Percentiles rank a stretch among this genome's conserved stretches.
phyloP scores from a whole-genome alignment of 345 rosid genomes.

The Rhizophora mangle region DNA sequence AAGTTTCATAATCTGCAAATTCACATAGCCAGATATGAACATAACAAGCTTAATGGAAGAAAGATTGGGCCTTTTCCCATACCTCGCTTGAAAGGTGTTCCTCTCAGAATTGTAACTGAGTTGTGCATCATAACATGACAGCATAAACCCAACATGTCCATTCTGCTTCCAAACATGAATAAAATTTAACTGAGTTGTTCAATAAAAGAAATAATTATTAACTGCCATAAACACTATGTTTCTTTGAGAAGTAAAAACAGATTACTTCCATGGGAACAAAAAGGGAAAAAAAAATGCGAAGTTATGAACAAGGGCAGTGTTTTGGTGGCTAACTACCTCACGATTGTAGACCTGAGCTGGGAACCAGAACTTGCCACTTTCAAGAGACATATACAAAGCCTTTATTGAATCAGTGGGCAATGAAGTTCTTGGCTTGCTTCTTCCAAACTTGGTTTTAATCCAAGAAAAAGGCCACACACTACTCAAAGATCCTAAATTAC shows the following conservation, averaged over 20 bases:
- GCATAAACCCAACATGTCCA: constrained; percentile 89
- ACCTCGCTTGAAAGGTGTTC: constrained; percentile 89
- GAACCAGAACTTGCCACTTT: constrained; percentile 75
- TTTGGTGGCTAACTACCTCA: constrained; percentile 48
- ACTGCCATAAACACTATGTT: background rate
- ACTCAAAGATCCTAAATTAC: constrained; percentile 27
- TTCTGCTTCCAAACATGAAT: constrained; percentile 42
- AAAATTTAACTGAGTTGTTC: background rate
- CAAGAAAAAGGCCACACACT: constrained; percentile 43
- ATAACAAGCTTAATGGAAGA: background rate
- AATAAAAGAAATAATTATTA: background rate
- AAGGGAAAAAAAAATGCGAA: background rate
- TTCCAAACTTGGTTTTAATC: constrained; percentile 39
- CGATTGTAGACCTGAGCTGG: constrained; percentile 96
- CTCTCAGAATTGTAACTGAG: constrained; percentile 66
- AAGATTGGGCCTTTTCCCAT: background rate
- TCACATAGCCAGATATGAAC: background rate
- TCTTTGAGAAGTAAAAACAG: background rate
- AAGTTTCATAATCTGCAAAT: background rate
- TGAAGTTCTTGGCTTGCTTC: constrained; percentile 29
- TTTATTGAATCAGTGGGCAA: constrained; percentile 60
- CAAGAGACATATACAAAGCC: constrained; percentile 85
- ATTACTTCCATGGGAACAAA: background rate
- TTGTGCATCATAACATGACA: constrained; percentile 92
- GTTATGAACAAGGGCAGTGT: background rate